These are phyloP conservation scores for Coccinonectria pachysandricola DNA, from an alignment of 2,329 filamentous ascomycete species.

Conservation along the genomic window DNA sequence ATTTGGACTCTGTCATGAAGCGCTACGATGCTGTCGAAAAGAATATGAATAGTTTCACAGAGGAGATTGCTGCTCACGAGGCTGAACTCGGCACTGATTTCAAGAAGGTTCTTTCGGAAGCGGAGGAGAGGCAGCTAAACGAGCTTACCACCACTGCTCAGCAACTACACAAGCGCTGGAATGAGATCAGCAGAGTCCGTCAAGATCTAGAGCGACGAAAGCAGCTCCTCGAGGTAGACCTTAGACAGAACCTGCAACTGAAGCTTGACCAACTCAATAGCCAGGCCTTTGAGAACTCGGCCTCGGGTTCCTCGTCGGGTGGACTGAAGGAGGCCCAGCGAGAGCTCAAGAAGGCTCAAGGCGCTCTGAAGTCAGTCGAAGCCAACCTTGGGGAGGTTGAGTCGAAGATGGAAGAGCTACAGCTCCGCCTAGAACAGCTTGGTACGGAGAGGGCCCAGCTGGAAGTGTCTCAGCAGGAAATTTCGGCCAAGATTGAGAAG, in stretches of 20 bases:
- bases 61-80: slow-evolving; percentile 67
- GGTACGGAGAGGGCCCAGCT: slow-evolving; percentile 49
- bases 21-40: slow-evolving; percentile 60
- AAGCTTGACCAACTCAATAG: slow-evolving; percentile 78
- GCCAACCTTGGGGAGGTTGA: slow-evolving; percentile 66
- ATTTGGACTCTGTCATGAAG: slow-evolving; percentile 58
- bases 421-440: slow-evolving; percentile 43
- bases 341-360: slow-evolving; percentile 69
- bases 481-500: slow-evolving; percentile 69
- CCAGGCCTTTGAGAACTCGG: slow-evolving; percentile 57
- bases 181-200: slow-evolving; percentile 61
- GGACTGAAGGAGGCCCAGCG: slow-evolving; percentile 68
- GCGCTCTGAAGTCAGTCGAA: slow-evolving; percentile 56
- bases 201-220: slow-evolving; percentile 73
- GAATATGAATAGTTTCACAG: slow-evolving; percentile 65
- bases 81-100: slow-evolving; percentile 77
- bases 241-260: slow-evolving; percentile 81
- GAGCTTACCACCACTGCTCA: slow-evolving; percentile 58
- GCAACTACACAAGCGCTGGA: slow-evolving; percentile 65
- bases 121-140: slow-evolving; percentile 77
- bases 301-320: slow-evolving; percentile 48
- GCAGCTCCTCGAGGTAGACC: slow-evolving; percentile 71
- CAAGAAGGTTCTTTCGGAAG: slow-evolving; percentile 73
- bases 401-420: slow-evolving; percentile 48
- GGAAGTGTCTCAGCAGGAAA: slow-evolving; percentile 63